A percentile compares a stretch with the other conserved stretches of the same genome.
Evolutionary conservation across 768 basidiomycete species (phyloP).

Genomic region (Leucocoprinus birnbaumii): DNA sequence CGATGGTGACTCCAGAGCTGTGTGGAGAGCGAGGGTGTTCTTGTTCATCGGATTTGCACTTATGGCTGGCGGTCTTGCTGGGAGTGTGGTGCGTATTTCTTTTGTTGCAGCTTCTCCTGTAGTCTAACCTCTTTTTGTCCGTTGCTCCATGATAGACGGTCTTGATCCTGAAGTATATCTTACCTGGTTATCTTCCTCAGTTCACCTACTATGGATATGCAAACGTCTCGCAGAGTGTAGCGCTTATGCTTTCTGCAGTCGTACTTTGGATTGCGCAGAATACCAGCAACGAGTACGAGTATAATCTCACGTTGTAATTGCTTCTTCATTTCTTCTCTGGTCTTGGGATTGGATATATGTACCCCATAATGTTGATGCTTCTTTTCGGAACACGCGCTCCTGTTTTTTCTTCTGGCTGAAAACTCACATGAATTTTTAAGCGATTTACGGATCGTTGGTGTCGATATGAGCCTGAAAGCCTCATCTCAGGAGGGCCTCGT

Average conservation of each 20-base stretch:
- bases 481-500: too few species aligned
- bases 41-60: constrained; percentile 94
- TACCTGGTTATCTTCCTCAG: constrained; percentile 67
- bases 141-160: constrained; percentile 60
- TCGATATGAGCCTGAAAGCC: too few species aligned
- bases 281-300: constrained; percentile 86
- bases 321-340: not conserved
- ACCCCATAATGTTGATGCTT: not conserved
- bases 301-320: constrained; percentile 74
- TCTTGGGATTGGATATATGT: not conserved
- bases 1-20: constrained; percentile 80
- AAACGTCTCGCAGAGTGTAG: constrained; percentile 91
- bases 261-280: constrained; percentile 93
- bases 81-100: constrained; percentile 76
- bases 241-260: constrained; percentile 80
- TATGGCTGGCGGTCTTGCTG: constrained; percentile 98
- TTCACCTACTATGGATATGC: constrained; percentile 92
- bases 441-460: too few species aligned
- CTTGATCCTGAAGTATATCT: constrained; percentile 86
- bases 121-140: not conserved
- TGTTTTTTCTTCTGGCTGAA: not conserved
- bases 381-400: not conserved
- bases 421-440: too few species aligned
- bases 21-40: constrained; percentile 89
- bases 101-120: not conserved